phyloP scores from a whole-genome alignment of 192 early-diverging fungal species.

The Kappamyces sp. region DNA sequence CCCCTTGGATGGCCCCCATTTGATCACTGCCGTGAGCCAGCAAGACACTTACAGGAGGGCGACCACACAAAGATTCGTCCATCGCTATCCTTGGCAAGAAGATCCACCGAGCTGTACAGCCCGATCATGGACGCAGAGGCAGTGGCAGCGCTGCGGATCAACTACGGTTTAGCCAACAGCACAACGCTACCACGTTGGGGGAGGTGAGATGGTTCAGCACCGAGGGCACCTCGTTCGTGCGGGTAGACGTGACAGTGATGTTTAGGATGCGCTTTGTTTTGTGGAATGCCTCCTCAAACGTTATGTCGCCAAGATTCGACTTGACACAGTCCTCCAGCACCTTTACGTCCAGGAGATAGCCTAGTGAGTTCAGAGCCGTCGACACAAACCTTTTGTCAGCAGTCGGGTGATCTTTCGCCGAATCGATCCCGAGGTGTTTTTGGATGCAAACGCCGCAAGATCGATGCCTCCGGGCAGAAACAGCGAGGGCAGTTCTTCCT shows the following conservation, averaged over 20 bases:
- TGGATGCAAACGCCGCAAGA: slow-evolving; percentile 59
- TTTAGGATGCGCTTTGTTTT: slow-evolving; percentile 67
- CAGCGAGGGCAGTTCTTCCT: slow-evolving; percentile 63
- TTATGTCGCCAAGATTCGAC: slow-evolving; percentile 64
- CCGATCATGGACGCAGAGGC: slow-evolving; percentile 66
- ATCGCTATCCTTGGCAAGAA: slow-evolving; percentile 65
- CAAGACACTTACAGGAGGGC: slow-evolving; percentile 24
- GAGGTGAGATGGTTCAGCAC: slow-evolving; percentile 73
- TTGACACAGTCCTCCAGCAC: slow-evolving; percentile 70
- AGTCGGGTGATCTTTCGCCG: slow-evolving; percentile 59
- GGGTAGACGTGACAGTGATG: slow-evolving; percentile 66
- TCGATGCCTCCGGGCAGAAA: slow-evolving; percentile 58
- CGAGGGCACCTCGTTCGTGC: slow-evolving; percentile 69
- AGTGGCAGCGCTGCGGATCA: slow-evolving; percentile 73
- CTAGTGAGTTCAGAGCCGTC: slow-evolving; percentile 45
- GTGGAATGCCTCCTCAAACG: slow-evolving; percentile 61
- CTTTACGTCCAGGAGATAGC: slow-evolving; percentile 67
- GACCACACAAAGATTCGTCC: slow-evolving; percentile 65
- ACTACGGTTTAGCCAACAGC: slow-evolving; percentile 25
- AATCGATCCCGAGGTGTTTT: slow-evolving; percentile 49
- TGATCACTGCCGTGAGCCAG: slow-evolving; percentile 9
- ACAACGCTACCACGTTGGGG: slow-evolving; percentile 61
- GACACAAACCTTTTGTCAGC: slow-evolving; percentile 30
- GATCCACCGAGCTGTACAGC: slow-evolving; percentile 59
- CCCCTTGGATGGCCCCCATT: slow-evolving; percentile 14